A percentile compares a stretch with the other conserved stretches of the same genome.
phyloP scores from a whole-genome alignment of 1,284 basidiomycete species.

The Pulveroboletus sp. region DNA sequence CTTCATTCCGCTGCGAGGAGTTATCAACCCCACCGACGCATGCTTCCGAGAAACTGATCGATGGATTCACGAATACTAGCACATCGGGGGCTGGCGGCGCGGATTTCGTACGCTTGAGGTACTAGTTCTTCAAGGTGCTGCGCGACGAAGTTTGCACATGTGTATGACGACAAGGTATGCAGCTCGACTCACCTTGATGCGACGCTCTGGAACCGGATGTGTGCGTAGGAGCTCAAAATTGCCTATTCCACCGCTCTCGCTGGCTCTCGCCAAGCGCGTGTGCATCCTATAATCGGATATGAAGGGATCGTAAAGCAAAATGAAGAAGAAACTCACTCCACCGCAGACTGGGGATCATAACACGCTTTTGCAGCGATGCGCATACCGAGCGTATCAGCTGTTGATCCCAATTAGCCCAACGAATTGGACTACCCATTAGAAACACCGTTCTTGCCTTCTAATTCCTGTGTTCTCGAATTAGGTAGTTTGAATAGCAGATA shows the following conservation, averaged over 20 bases:
- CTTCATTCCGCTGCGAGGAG: neutral
- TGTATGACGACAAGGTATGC: neutral
- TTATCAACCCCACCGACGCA: slow-evolving; percentile 23
- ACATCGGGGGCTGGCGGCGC: slow-evolving; percentile 51
- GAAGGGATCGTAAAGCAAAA: neutral
- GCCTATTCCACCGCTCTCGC: slow-evolving; percentile 40
- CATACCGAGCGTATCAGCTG: slow-evolving; percentile 79
- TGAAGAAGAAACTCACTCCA: slow-evolving; percentile 50
- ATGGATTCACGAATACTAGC: slow-evolving; percentile 35
- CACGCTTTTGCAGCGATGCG: slow-evolving; percentile 76
- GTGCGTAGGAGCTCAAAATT: slow-evolving; percentile 63
- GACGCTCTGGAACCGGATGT: slow-evolving; percentile 71
- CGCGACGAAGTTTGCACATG: neutral
- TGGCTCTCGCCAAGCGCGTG: slow-evolving; percentile 56
- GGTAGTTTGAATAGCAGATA: slow-evolving; percentile 73
- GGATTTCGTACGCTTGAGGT: slow-evolving; percentile 56
- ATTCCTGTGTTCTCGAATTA: slow-evolving; percentile 80
- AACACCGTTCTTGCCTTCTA: slow-evolving; percentile 64
- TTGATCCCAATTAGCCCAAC: slow-evolving; percentile 6
- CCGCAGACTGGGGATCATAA: slow-evolving; percentile 76
- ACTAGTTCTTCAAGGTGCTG: slow-evolving; percentile 58
- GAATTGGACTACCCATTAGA: neutral
- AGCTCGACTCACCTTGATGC: slow-evolving; percentile 59
- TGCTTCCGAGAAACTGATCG: slow-evolving; percentile 22
- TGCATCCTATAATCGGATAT: slow-evolving; percentile 58